Percentiles rank a stretch among this genome's conserved stretches.
Conservation (phyloP, 1,284 basidiomycete species). For the Caloboletus firmus region DNA sequence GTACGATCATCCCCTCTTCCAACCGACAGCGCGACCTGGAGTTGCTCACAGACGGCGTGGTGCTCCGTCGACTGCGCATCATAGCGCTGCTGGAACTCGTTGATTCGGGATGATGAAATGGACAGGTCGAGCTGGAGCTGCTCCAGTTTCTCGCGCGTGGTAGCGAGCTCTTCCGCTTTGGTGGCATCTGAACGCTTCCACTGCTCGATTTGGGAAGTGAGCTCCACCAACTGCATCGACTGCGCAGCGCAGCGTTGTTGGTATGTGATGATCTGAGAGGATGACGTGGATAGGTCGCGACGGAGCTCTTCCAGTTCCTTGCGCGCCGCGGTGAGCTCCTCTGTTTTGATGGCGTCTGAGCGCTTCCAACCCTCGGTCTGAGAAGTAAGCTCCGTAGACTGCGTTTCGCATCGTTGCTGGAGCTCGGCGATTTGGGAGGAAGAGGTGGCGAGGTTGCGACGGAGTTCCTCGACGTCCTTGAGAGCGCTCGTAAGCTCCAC, state of each 20-base stretch:
- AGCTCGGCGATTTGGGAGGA: no score
- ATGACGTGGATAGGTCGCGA: neutral
- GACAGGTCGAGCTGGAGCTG: neutral
- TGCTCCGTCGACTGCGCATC: neutral
- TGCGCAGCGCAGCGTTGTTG: neutral
- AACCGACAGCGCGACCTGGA: neutral
- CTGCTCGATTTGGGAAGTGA: neutral
- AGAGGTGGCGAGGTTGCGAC: no score
- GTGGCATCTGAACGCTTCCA: neutral
- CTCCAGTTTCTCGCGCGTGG: neutral
- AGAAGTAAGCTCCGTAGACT: neutral
- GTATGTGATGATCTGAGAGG: neutral
- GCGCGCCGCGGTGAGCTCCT: no score
- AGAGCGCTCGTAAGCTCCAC: neutral
- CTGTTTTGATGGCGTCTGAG: neutral
- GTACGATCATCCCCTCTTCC: neutral
- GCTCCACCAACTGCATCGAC: no score
- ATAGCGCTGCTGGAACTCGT: neutral
- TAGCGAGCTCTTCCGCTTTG: neutral
- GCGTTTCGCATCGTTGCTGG: neutral
- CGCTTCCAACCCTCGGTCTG: neutral
- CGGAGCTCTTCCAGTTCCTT: conserved; percentile 1
- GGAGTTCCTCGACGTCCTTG: no score
- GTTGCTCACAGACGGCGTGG: neutral
- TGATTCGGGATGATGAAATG: neutral